Base-by-base conservation (phyloP, 1,284 basidiomycete genomes). In the Pseudomicrostroma phylloplanum region DNA sequence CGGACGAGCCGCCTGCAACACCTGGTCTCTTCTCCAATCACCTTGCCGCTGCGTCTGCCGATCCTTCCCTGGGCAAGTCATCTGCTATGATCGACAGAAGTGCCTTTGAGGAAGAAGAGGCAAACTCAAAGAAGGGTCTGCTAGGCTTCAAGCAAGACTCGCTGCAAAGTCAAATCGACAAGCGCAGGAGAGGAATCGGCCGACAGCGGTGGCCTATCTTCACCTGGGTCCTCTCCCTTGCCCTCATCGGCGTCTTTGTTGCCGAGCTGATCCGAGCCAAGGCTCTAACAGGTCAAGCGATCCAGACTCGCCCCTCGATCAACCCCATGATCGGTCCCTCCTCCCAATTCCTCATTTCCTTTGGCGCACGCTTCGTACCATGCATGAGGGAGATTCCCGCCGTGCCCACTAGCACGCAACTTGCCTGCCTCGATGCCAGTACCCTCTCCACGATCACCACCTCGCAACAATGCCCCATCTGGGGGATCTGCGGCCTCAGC, bases 301-400 rank as follows among this genome's bases (percentile, higher is more conserved):
- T 80, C 21, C 77, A 74, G 59, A 76, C 72, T 1, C 61, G 89
- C 83, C 90, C 90, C 2, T 83, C 83, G 12, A 86, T 93, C 67
- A 96, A 96, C 77, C 88, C 88, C 7, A 96, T 96, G 92, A 82
- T 92, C 30, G 93, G 93, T 0, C 93, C 93, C 0, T 89, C 90
- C 0, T 85, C 85, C 48, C 87, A 87, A 53, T 91, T 89, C 3
- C 81, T 97, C 17, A 92, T 96, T 70, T 86, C 89, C 68, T 83
- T 92, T 55, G 93, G 84, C 2, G 91, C 92, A 17, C 89, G 94
- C 17, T 97, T 93, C 76, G 90, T 90, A 8, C 87, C 88, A 1
- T 89, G 87, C 73, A 93, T 94, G 89, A 92, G 92, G 73, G 67
- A 61, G 12, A 66, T 79, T 0, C 68, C 75, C n/a, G 69, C 67